Percentiles rank a stretch among this genome's conserved stretches.
Conservation (phyloP, 495 filamentous ascomycete genomes). For the Podospora sp. region DNA sequence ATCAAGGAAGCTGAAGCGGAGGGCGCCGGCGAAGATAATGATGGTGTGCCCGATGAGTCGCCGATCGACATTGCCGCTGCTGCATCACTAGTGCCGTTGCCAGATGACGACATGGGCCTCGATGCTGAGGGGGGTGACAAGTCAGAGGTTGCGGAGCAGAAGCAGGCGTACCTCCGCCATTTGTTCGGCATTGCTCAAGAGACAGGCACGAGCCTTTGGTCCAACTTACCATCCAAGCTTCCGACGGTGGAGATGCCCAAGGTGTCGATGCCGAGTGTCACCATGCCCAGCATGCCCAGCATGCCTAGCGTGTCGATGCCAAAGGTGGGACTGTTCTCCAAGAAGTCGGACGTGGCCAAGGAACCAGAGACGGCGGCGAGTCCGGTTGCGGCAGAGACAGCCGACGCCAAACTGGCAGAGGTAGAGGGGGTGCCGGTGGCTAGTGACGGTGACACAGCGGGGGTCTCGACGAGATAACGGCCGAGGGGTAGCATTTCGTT, state of each 20-base stretch:
- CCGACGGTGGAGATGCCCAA: conserved; percentile 40
- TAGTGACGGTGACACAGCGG: too few relatives aligned
- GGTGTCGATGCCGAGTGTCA: conserved; percentile 29
- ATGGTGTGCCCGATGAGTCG: conserved; percentile 43
- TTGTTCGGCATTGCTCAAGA: conserved; percentile 51
- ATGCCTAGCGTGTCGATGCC: conserved; percentile 33
- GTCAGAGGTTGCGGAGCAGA: conserved; percentile 28
- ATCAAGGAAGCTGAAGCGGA: not conserved
- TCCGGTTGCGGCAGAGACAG: not conserved
- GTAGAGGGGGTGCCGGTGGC: not conserved
- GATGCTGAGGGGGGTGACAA: conserved; percentile 24
- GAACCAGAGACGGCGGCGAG: not conserved
- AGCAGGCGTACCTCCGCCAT: conserved; percentile 47
- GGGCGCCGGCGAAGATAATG: conserved; percentile 20
- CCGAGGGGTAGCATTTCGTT: not conserved
- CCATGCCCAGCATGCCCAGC: conserved; percentile 29
- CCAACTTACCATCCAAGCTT: conserved; percentile 47
- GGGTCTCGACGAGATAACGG: not conserved
- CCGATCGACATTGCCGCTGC: conserved; percentile 53
- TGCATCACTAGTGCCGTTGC: conserved; percentile 46
- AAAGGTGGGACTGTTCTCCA: conserved; percentile 25
- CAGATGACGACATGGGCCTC: conserved; percentile 41
- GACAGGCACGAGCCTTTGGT: conserved; percentile 41
- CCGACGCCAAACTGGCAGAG: not conserved
- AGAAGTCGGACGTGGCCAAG: conserved; percentile 12